These are phyloP conservation scores for Trichoderma atrobrunneum DNA, from an alignment of 2,329 filamentous ascomycete genomes.

Conservation along the genomic window DNA sequence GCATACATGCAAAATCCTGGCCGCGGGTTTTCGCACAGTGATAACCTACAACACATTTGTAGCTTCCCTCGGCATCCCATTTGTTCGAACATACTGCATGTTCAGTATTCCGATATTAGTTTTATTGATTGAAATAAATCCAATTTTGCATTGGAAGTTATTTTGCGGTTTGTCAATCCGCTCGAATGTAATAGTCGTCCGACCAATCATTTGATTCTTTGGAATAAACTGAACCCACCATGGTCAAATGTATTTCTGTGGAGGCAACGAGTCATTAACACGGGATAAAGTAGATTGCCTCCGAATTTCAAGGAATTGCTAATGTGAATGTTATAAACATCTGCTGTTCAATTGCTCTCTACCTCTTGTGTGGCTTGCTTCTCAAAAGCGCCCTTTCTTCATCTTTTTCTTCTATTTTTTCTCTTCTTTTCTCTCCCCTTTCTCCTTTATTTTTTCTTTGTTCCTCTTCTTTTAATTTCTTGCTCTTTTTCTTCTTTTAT, in stretches of 20 bases:
- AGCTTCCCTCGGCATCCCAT: background rate
- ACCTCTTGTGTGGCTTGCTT: too few species aligned
- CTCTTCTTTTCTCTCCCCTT: too few species aligned
- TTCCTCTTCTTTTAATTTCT: background rate
- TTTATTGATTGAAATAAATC: background rate
- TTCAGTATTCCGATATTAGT: background rate
- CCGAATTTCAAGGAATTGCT: accelerated
- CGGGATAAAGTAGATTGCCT: background rate
- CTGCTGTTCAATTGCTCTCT: background rate
- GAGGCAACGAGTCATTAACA: background rate
- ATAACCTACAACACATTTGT: background rate
- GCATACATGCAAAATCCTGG: background rate
- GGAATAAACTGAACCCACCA: background rate
- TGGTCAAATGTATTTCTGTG: background rate
- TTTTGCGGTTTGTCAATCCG: background rate
- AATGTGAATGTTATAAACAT: background rate
- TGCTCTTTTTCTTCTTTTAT: background rate
- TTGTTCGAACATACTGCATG: background rate
- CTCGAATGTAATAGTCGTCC: background rate
- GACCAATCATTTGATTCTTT: background rate
- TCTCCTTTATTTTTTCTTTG: too few species aligned
- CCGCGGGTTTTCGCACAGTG: background rate
- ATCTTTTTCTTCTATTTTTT: too few species aligned
- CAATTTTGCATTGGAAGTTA: background rate
- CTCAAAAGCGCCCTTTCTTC: too few species aligned